Percentiles rank a stretch among this genome's conserved stretches.
These are phyloP conservation scores for Dimocarpus longan DNA, from an alignment of 345 rosid genomes.

Conservation along the genomic window DNA sequence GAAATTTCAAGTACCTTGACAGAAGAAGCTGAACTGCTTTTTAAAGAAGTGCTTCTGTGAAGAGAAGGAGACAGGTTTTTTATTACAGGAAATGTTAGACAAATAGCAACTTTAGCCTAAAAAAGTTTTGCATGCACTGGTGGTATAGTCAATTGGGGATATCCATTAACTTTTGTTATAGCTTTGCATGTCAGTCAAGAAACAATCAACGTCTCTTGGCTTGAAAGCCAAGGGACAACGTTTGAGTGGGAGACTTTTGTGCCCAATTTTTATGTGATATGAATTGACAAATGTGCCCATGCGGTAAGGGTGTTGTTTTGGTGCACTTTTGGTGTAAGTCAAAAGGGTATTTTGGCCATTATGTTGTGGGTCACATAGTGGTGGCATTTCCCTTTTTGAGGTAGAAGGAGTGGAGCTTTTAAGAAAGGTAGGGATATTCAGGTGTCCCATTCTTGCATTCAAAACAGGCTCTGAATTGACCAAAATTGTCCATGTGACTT, in stretches of 20 bases:
- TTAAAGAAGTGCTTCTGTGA: too few species aligned
- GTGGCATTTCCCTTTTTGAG: slow-evolving; percentile 53
- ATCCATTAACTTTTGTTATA: slow-evolving; percentile 8
- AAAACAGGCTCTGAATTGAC: slow-evolving; percentile 13
- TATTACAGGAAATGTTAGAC: background rate
- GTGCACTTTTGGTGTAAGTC: background rate
- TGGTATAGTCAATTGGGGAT: background rate
- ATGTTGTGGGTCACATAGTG: slow-evolving; percentile 31
- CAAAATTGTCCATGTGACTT: background rate
- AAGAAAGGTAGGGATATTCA: slow-evolving; percentile 42
- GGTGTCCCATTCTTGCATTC: slow-evolving; percentile 27
- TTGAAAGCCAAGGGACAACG: slow-evolving; percentile 64
- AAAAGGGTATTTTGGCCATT: slow-evolving; percentile 27
- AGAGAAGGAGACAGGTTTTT: background rate
- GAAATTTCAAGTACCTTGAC: background rate
- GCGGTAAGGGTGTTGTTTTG: background rate
- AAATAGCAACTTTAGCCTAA: background rate
- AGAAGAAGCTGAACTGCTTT: background rate
- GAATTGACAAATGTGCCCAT: slow-evolving; percentile 34
- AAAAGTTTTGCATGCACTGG: background rate
- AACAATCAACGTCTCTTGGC: slow-evolving; percentile 65
- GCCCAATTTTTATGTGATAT: slow-evolving; percentile 2
- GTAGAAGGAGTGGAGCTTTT: slow-evolving; percentile 45
- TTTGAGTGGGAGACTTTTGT: slow-evolving; percentile 22
- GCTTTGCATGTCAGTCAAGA: slow-evolving; percentile 72